These are phyloP conservation scores for Penicillium cataractarum DNA, from an alignment of 495 filamentous ascomycete species.

Conservation along the genomic window DNA sequence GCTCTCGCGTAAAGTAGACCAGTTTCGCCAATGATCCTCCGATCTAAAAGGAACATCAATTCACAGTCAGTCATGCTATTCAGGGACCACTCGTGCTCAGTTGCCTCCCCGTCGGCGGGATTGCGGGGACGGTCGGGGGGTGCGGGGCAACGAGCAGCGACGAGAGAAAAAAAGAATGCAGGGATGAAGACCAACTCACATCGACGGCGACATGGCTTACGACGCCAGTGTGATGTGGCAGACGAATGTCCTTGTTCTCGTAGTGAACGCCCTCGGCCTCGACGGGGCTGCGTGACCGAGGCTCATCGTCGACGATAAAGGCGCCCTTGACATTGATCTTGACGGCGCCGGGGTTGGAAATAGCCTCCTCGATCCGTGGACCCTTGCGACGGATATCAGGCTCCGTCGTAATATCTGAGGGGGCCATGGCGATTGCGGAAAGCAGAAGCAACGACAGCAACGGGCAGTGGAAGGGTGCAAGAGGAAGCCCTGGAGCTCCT, in stretches of 20 bases:
- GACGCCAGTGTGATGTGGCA: slow-evolving; percentile 89
- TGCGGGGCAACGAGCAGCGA: slow-evolving; percentile 38
- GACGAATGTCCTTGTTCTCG: slow-evolving; percentile 88
- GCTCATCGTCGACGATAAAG: slow-evolving; percentile 89
- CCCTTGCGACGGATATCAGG: slow-evolving; percentile 29
- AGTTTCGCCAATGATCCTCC: slow-evolving; percentile 94
- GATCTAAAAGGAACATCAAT: slow-evolving; percentile 59
- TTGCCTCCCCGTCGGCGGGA: slow-evolving; percentile 14
- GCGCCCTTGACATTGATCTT: slow-evolving; percentile 95
- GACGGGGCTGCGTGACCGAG: slow-evolving; percentile 50
- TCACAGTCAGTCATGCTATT: slow-evolving; percentile 28
- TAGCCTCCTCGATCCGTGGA: slow-evolving; percentile 63
- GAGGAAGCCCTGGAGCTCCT: neutral
- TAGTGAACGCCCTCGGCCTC: slow-evolving; percentile 66
- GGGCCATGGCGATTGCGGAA: slow-evolving; percentile 27
- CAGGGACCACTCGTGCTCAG: neutral
- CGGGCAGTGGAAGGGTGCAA: neutral
- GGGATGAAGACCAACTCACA: slow-evolving; percentile 63
- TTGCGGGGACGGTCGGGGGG: slow-evolving; percentile 39
- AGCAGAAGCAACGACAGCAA: slow-evolving; percentile 17
- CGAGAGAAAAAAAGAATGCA: slow-evolving; percentile 14
- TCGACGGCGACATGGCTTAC: slow-evolving; percentile 97
- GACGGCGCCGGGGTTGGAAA: slow-evolving; percentile 81
- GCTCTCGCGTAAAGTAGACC: slow-evolving; percentile 93
- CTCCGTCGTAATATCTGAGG: slow-evolving; percentile 21